phyloP scores from a whole-genome alignment of 2,329 filamentous ascomycete genomes.

The Paecilomyces dactylethromorphus region DNA sequence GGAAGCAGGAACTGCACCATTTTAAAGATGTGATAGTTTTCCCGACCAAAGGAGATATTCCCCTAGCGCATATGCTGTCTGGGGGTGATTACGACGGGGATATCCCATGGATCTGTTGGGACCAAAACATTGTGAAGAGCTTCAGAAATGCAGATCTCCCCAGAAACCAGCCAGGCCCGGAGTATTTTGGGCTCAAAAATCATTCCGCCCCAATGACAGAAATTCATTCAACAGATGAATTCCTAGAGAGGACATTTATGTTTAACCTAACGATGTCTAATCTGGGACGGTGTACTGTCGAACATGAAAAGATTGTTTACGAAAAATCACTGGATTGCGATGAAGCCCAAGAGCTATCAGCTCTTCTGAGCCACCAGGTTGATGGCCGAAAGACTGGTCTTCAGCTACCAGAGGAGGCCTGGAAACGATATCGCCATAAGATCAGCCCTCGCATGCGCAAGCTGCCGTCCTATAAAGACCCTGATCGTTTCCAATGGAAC shows the following conservation, averaged over 20 bases:
- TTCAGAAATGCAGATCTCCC: conserved; percentile 50
- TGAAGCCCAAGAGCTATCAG: conserved; percentile 31
- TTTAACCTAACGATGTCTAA: conserved; percentile 43
- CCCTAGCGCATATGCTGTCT: conserved; percentile 54
- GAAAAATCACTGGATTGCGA: conserved; percentile 35
- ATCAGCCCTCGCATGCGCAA: conserved; percentile 21
- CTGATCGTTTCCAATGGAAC: conserved; percentile 13
- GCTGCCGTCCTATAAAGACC: conserved; percentile 34
- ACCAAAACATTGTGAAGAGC: conserved; percentile 42
- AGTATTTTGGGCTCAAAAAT: conserved; percentile 43
- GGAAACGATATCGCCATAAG: conserved; percentile 27
- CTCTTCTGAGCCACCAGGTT: conserved; percentile 40
- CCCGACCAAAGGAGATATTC: conserved; percentile 43
- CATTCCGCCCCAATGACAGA: conserved; percentile 36
- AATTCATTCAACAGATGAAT: conserved; percentile 29
- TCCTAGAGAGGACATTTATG: conserved; percentile 39
- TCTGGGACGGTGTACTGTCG: conserved; percentile 47
- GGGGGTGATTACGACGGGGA: conserved; percentile 63
- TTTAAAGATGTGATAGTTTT: conserved; percentile 55
- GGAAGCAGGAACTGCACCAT: conserved; percentile 45
- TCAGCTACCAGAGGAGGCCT: conserved; percentile 32
- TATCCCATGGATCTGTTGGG: conserved; percentile 55
- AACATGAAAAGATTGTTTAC: conserved; percentile 48
- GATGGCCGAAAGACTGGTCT: conserved; percentile 41
- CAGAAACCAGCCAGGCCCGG: conserved; percentile 22